These are phyloP conservation scores for Paramecium tetraurelia DNA, from an alignment of 73 alveolate genomes.

Conservation along the genomic window DNA sequence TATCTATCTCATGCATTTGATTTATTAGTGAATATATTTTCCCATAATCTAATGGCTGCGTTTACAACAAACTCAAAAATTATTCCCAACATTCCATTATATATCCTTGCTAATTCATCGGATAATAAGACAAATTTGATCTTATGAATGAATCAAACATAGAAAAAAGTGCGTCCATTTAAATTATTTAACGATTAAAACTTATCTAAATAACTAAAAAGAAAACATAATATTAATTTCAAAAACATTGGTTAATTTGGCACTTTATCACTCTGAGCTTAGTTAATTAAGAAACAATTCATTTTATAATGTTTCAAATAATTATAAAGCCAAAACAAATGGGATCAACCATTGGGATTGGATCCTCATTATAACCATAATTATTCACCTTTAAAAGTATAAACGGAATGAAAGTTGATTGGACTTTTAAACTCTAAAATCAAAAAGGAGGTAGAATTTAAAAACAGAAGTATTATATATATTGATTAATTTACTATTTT, in stretches of 20 bases:
- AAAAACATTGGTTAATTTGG: not conserved
- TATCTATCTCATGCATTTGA: not conserved
- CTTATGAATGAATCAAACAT: constrained; percentile 12
- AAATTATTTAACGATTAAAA: constrained; percentile 5
- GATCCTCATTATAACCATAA: too few relatives aligned
- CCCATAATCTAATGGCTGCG: constrained; percentile 16
- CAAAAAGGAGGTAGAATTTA: not conserved
- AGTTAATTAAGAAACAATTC: not conserved
- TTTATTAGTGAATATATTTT: constrained; percentile 18
- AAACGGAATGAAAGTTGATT: not conserved
- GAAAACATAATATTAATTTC: not conserved
- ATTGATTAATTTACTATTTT: not conserved
- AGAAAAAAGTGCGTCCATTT: constrained; percentile 7
- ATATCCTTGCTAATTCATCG: not conserved
- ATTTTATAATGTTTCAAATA: not conserved
- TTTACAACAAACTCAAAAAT: not conserved
- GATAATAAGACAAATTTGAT: not conserved
- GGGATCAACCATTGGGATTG: not conserved
- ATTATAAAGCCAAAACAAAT: not conserved
- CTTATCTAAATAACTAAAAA: not conserved
- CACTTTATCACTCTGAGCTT: not conserved
- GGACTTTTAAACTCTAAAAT: not conserved
- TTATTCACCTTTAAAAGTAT: not conserved
- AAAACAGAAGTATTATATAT: too few relatives aligned
- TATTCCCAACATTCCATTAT: constrained; percentile 8